phyloP scores from a whole-genome alignment of 192 early-diverging fungal species.

The Phlyctochytrium planicorne region DNA sequence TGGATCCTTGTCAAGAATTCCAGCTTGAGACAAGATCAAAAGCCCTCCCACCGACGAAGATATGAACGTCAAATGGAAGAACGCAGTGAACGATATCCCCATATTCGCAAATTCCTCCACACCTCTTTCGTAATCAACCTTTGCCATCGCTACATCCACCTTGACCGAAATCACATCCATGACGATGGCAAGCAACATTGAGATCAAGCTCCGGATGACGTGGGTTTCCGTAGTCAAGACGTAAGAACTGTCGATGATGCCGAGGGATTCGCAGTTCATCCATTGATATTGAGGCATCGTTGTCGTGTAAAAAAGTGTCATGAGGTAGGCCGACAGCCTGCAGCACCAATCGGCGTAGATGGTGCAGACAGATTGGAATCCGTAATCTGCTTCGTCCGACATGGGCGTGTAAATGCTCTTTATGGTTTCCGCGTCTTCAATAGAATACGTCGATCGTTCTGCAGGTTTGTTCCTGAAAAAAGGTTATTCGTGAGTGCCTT shows the following conservation, averaged over 20 bases:
- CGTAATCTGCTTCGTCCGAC: background rate
- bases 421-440: slow-evolving; percentile 1
- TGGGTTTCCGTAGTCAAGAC: too few relatives aligned
- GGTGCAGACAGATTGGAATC: background rate
- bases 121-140: background rate
- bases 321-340: background rate
- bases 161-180: background rate
- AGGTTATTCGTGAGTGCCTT: too few relatives aligned
- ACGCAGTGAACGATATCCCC: background rate
- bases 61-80: background rate
- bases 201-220: background rate
- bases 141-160: background rate
- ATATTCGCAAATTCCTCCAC: background rate
- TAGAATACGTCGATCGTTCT: too few relatives aligned
- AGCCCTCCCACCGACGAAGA: background rate
- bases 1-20: background rate
- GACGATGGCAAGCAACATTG: background rate
- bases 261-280: background rate
- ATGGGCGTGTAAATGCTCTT: background rate
- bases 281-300: background rate
- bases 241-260: background rate
- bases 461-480: too few relatives aligned
- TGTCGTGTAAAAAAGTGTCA: background rate
- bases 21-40: background rate
- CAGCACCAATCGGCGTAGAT: background rate